Evolutionary conservation across 805 yeast species (phyloP), one percentile per base, ranked within the genome.

Genomic region (Candida palmyrensis): DNA sequence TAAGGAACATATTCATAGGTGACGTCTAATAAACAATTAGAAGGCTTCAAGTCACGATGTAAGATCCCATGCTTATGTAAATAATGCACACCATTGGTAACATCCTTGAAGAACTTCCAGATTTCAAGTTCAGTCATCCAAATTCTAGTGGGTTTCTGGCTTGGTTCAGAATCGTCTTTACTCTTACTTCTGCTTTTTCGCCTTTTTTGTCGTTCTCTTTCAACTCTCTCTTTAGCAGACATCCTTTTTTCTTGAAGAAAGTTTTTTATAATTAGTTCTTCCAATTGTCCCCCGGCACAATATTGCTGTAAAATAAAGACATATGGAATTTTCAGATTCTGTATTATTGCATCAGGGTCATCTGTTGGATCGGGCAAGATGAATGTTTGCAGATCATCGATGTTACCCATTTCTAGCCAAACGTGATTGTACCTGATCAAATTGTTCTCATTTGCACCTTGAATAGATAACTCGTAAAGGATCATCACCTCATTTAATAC

Each of bases 21-120:
- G 1, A 52, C 45, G 33, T 70, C 75, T 30, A 88, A 57, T 18
- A 88, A 62, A 57, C 95, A 86, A 47, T 88, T 88, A 1, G 95
- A 83, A 0, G 96, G 96, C 47, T 88, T 88, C 40, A 88, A 63
- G 53, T 88, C 96, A 19, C 96, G 67, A 49, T 88, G 96, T n/a
- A 88, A 72, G 19, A 87, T 77, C 18, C 87, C 86, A 37, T 77
- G 73, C 6, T 64, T 60, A 51, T 88, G 96, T 35, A 88, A 61
- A 49, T 82, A 82, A 26, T 68, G 57, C 9, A 88, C 78, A 0
- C 95, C 96, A 21, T 66, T 63, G 1, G 77, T 71, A 1, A 86
- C 73, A 51, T 86, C 94, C 29, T 53, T 63, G 46, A 85, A 75
- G 33, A 84, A 77, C 30, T 77, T 70, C 48, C 76, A 64, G n/a